Base-by-base conservation (phyloP, 139 green algal genomes). In the Chlamydomonas eustigma region DNA sequence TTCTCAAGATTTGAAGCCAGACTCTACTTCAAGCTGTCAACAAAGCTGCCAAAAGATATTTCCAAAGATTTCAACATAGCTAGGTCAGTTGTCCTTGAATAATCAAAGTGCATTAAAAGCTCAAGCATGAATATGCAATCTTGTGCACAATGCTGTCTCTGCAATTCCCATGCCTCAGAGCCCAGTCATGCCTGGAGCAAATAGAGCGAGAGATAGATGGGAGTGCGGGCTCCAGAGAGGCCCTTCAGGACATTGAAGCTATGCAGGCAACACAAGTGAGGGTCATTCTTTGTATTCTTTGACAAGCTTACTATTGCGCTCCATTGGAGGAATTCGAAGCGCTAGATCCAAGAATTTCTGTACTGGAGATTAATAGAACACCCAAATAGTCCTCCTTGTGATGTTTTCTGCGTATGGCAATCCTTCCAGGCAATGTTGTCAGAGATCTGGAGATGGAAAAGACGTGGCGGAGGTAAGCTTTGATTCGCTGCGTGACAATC, bases 391-490 rank as follows among this genome's bases (percentile, higher is more conserved):
- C n/a, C n/a, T n/a, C n/a, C n/a, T n/a, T n/a, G n/a, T n/a, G n/a
- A n/a, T n/a, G n/a, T n/a, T n/a, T n/a, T n/a, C n/a, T n/a, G n/a
- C n/a, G n/a, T n/a, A n/a, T n/a, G n/a, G n/a, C 12, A 8, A 28
- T 31, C 8, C 18, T 37, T 64, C 8, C 70, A 76, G 71, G 71
- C 71, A 3, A 50, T 68, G 44, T 24, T 76, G 44, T 51, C n/a
- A 30, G 71, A 76, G 39, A 39, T 76, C 37, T 76, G 71, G 71
- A 25, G 71, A 31, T 76, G 71, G 71, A 68, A 44, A 33, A 4
- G 71, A 4, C 44, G 50, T n/a, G 71, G 71, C 22, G 71, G 71
- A 3, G 71, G 71, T 68, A 33, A 38, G 52, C n/a, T n/a, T n/a
- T n/a, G n/a, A n/a, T n/a, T n/a, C n/a, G n/a, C n/a, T n/a, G 37